Evolutionary conservation across 805 yeast species (phyloP).

Genomic region (Jamesozyma gamospora): DNA sequence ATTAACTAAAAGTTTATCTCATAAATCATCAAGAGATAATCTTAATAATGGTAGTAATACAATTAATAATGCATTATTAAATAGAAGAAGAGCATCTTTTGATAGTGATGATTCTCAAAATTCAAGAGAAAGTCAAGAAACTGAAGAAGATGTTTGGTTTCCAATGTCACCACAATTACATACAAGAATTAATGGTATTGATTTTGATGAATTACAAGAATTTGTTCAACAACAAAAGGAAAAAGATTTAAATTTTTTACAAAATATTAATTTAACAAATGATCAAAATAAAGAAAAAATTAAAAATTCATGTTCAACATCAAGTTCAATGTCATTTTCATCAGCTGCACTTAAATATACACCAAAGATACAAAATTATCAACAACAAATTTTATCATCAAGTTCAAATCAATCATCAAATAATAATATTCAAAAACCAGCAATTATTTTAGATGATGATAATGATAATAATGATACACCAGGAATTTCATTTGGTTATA

Average conservation of each 20-base stretch:
- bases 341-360: constrained; percentile 55
- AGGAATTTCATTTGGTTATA: constrained; percentile 34
- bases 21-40: constrained; percentile 1
- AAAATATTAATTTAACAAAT: too few species aligned
- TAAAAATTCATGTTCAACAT: constrained; percentile 18
- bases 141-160: constrained; percentile 96
- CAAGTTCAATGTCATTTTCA: constrained; percentile 32
- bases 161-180: constrained; percentile 68
- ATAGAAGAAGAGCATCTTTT: constrained; percentile 17
- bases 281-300: background rate
- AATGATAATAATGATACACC: constrained; percentile 1
- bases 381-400: background rate
- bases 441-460: background rate
- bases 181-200: constrained; percentile 63
- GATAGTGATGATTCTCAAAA: constrained; percentile 69
- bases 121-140: constrained; percentile 74
- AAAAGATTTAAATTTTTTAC: constrained; percentile 35
- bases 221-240: constrained; percentile 51
- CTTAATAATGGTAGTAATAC: background rate
- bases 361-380: constrained; percentile 29
- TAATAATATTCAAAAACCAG: background rate
- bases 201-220: constrained; percentile 83
- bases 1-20: constrained; percentile 1
- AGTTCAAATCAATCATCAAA: background rate
- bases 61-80: background rate